phyloP scores from a whole-genome alignment of 2,329 filamentous ascomycete species.

The Xylariales sp. region DNA sequence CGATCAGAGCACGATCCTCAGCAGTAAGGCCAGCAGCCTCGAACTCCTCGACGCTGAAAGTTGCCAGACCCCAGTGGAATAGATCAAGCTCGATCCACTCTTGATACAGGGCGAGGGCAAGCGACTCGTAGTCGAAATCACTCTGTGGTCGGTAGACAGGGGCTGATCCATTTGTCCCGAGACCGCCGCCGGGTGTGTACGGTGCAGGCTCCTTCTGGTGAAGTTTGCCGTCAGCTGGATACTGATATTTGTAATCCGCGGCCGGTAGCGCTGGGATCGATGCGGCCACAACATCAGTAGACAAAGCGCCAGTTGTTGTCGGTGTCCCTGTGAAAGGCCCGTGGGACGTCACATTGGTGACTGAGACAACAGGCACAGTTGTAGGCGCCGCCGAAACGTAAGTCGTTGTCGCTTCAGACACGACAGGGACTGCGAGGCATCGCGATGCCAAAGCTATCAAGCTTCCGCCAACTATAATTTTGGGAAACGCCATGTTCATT shows the following conservation, averaged over 20 bases:
- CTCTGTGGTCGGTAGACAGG: conserved; percentile 74
- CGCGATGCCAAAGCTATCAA: conserved; percentile 15
- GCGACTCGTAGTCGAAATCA: conserved; percentile 79
- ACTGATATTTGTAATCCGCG: conserved; percentile 59
- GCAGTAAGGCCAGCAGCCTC: conserved; percentile 60
- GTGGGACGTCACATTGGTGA: conserved; percentile 60
- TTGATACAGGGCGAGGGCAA: conserved; percentile 71
- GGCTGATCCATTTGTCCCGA: conserved; percentile 71
- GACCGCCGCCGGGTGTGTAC: conserved; percentile 66
- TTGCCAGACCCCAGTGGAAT: conserved; percentile 70
- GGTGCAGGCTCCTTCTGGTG: conserved; percentile 65
- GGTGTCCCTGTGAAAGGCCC: conserved; percentile 62
- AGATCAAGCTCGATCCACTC: conserved; percentile 83
- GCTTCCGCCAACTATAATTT: conserved; percentile 8
- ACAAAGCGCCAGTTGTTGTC: conserved; percentile 66
- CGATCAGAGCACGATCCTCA: conserved; percentile 65
- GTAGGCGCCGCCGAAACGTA: conserved; percentile 24
- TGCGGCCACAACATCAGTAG: conserved; percentile 50
- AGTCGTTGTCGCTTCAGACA: conserved; percentile 31
- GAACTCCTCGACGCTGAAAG: conserved; percentile 67
- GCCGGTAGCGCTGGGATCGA: conserved; percentile 55
- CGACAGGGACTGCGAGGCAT: conserved; percentile 28
- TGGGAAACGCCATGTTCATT: conserved; percentile 13
- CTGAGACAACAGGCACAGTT: conserved; percentile 25
- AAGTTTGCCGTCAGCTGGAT: conserved; percentile 66